Percentiles rank a stretch among this genome's conserved stretches.
phyloP scores from a whole-genome alignment of 371 early-diverging fungal genomes.

The Lichtheimia corymbifera region DNA sequence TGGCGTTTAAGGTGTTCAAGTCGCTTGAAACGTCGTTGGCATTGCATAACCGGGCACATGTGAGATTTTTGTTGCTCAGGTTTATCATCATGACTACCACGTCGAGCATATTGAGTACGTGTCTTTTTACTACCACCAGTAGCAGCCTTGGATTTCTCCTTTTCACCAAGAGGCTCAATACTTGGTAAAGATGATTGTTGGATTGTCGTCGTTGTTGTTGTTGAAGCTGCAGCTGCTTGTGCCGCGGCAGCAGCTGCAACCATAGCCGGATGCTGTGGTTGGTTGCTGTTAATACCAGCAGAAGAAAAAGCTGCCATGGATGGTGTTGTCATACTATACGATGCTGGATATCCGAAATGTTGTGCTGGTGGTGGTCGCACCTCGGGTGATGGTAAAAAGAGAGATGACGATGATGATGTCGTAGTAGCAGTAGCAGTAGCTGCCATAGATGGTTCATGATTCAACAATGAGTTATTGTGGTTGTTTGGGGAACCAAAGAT shows the following conservation, averaged over 20 bases:
- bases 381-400: slow-evolving; percentile 9
- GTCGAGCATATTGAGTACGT: not conserved
- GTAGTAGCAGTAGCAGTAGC: not conserved
- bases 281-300: not conserved
- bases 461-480: not conserved
- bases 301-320: not conserved
- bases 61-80: slow-evolving; percentile 29
- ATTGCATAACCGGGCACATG: slow-evolving; percentile 49
- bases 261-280: not conserved
- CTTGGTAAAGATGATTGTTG: not conserved
- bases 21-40: slow-evolving; percentile 69
- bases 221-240: slow-evolving; percentile 10
- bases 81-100: not conserved
- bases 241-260: slow-evolving; percentile 1
- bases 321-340: not conserved
- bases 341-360: not conserved
- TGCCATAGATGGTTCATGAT: slow-evolving; percentile 6
- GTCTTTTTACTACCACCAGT: not conserved
- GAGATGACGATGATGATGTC: not conserved
- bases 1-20: slow-evolving; percentile 91
- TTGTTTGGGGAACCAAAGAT: too few species aligned
- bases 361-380: not conserved
- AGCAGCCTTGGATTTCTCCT: not conserved
- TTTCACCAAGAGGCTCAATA: not conserved
- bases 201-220: slow-evolving; percentile 4